These are phyloP conservation scores for Oemleria cerasiformis DNA, from an alignment of 306 rosid genomes.

Conservation along the genomic window DNA sequence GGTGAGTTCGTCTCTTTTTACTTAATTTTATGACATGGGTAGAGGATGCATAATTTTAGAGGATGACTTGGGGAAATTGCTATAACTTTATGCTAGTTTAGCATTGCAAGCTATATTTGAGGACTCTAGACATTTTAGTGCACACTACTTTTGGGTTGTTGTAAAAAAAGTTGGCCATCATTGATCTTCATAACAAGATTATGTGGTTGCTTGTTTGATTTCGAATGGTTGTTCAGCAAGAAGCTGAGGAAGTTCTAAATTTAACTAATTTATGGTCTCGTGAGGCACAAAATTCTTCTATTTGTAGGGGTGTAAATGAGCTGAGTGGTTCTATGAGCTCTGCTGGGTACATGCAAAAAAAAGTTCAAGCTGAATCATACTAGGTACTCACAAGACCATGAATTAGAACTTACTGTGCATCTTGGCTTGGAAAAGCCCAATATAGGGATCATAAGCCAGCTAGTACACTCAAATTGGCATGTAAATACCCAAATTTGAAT, in stretches of 20 bases:
- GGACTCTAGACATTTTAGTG: background rate
- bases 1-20: slow-evolving; percentile 39
- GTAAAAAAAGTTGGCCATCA: background rate
- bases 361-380: background rate
- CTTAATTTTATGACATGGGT: background rate
- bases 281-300: background rate
- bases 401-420: background rate
- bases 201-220: background rate
- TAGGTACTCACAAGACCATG: background rate
- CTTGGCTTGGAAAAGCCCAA: background rate
- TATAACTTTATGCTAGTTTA: background rate
- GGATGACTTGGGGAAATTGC: background rate
- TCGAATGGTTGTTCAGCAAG: background rate
- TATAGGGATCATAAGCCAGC: too few species aligned
- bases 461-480: background rate
- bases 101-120: background rate
- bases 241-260: background rate
- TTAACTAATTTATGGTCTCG: background rate
- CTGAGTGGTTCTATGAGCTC: background rate
- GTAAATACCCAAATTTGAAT: background rate
- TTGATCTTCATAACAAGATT: background rate
- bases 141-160: background rate
- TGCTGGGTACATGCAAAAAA: background rate
- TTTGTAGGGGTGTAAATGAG: too few species aligned
- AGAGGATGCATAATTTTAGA: background rate